Conservation (phyloP, 1,284 basidiomycete species). For the Heimioporus punctisporus region DNA sequence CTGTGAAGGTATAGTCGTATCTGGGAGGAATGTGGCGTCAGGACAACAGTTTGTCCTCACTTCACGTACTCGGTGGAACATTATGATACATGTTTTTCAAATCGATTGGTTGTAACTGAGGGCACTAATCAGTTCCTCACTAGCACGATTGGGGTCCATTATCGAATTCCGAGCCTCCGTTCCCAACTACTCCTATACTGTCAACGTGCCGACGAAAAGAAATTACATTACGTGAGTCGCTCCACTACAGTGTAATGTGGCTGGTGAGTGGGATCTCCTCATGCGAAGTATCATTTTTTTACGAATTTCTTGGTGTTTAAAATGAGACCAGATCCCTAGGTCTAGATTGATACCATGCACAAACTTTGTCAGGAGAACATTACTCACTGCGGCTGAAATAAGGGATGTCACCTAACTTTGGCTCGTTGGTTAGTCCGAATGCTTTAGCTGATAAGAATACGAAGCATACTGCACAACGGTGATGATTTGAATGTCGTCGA, state of each 20-base stretch:
- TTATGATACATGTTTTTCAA: too few species aligned
- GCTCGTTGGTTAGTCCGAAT: conserved; percentile 1
- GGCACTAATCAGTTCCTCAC: too few species aligned
- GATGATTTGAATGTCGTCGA: conserved; percentile 4
- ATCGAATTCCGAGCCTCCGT: too few species aligned
- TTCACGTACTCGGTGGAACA: too few species aligned
- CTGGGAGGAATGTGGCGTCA: too few species aligned
- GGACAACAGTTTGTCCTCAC: too few species aligned
- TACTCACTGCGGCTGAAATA: conserved; percentile 13
- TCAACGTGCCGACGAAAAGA: too few species aligned
- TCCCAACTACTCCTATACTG: too few species aligned
- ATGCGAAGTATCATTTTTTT: neutral
- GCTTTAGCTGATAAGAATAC: neutral
- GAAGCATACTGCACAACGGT: conserved; percentile 10
- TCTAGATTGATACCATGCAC: neutral
- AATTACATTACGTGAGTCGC: neutral
- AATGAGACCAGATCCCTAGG: conserved; percentile 19
- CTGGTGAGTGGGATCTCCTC: conserved; percentile 14
- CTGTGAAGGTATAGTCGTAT: too few species aligned
- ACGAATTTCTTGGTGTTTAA: conserved; percentile 19
- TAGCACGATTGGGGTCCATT: too few species aligned
- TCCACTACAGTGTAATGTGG: conserved; percentile 8
- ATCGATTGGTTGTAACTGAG: too few species aligned
- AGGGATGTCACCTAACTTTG: conserved; percentile 16
- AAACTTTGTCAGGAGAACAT: neutral